Evolutionary conservation across 768 basidiomycete species (phyloP), one percentile per base, ranked within the genome.

Genomic region (Pleurotus giganteus): DNA sequence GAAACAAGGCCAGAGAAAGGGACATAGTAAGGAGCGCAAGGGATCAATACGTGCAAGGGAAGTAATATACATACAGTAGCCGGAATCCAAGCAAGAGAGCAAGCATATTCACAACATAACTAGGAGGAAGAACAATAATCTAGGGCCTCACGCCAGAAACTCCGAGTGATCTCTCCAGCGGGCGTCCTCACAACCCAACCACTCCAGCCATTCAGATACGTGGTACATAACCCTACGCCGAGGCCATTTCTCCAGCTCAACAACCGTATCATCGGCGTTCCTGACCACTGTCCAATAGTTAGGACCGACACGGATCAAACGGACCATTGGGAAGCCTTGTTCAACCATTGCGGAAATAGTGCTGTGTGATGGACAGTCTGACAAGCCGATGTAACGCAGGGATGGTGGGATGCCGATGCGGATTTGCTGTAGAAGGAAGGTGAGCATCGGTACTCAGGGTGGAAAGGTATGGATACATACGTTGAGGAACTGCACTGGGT

Each of bases 101-200:
- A 34, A 34, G 32, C 32, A 34, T 8, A 7, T 8, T 13, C 11
- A 45, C 27, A 26, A 11, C 17, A 27, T 24, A 23, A 45, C 2
- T 28, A 24, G 26, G 26, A n/a, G 13, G n/a, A 15, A 0, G 2
- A 21, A 9, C 12, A 8, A 21, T 11, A 41, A 17, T 11, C 17
- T 12, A 11, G 39, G 3, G 8, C 39, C 11, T 44, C 29, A 44
- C 17, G 42, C 36, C 12, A 46, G 45, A 23, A 55, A 47, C 47
- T 47, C 44, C 6, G 52, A 42, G 23, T 53, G 28, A 36, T 47
- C 54, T 28, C 54, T 47, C 54, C 60, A n/a, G 64, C 59, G 58
- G 74, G 84, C 84, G 57, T 84, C 81, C 57, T 79, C 79, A 58
- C 86, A 87, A 0, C 80, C 84, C 32, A 79, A 65, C 74, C 83